phyloP scores from a whole-genome alignment of 768 basidiomycete genomes.

The Psilocybe azurescens region DNA sequence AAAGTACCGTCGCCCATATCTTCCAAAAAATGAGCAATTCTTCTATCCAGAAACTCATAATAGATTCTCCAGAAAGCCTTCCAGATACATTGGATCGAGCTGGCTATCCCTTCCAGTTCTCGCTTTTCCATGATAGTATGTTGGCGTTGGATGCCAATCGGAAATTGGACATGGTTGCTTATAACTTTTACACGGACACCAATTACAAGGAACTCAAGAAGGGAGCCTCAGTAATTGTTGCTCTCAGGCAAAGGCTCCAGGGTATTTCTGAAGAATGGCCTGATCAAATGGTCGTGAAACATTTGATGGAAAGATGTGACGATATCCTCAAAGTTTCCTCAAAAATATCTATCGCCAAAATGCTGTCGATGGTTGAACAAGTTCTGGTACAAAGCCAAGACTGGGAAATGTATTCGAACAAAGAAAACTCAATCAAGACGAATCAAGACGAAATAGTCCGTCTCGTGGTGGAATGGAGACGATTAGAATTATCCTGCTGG shows the following conservation, averaged over 20 bases:
- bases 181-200: slow-evolving; percentile 84
- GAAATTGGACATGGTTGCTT: slow-evolving; percentile 29
- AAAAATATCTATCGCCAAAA: slow-evolving; percentile 77
- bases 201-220: slow-evolving; percentile 76
- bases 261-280: slow-evolving; percentile 84
- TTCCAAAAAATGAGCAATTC: slow-evolving; percentile 41
- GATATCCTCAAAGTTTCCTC: slow-evolving; percentile 64
- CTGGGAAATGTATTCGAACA: slow-evolving; percentile 96
- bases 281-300: slow-evolving; percentile 95
- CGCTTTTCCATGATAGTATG: slow-evolving; percentile 45
- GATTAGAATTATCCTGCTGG: slow-evolving; percentile 91
- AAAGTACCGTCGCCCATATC: neutral
- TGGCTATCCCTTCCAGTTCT: slow-evolving; percentile 57
- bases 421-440: slow-evolving; percentile 77
- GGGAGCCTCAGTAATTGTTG: slow-evolving; percentile 53
- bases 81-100: slow-evolving; percentile 53
- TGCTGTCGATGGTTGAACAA: slow-evolving; percentile 85
- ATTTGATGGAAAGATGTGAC: slow-evolving; percentile 76
- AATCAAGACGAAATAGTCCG: slow-evolving; percentile 69
- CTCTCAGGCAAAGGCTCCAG: slow-evolving; percentile 58
- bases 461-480: slow-evolving; percentile 89
- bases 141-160: slow-evolving; percentile 16
- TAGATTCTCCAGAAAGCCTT: slow-evolving; percentile 32
- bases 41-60: slow-evolving; percentile 38
- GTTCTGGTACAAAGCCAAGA: slow-evolving; percentile 88